Conservation (phyloP, 2,329 filamentous ascomycete genomes). For the Ophiocordyceps unilateralis region DNA sequence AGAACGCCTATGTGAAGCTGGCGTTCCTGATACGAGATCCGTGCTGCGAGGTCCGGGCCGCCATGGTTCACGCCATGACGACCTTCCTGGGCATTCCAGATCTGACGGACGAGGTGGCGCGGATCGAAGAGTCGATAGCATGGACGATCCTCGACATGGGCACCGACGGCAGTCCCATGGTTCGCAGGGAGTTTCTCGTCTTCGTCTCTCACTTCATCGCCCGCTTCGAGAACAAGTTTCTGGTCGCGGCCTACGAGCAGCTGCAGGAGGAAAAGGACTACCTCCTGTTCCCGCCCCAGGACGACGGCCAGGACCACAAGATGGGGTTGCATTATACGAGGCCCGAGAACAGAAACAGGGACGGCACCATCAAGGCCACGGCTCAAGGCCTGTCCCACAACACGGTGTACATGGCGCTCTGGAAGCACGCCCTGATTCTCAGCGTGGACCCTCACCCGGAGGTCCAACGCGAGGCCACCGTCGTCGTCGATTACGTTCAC, state of each 20-base stretch:
- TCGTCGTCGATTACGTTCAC: slow-evolving; percentile 78
- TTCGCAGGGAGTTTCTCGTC: slow-evolving; percentile 80
- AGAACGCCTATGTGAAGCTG: slow-evolving; percentile 67
- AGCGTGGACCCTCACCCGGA: slow-evolving; percentile 91
- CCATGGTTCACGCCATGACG: slow-evolving; percentile 84
- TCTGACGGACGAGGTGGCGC: slow-evolving; percentile 74
- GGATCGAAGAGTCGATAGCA: slow-evolving; percentile 80
- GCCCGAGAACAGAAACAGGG: slow-evolving; percentile 34
- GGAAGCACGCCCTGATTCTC: slow-evolving; percentile 82
- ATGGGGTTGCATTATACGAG: slow-evolving; percentile 46
- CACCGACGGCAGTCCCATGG: slow-evolving; percentile 84
- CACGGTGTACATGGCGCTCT: slow-evolving; percentile 82
- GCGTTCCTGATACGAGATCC: slow-evolving; percentile 68
- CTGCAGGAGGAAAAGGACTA: slow-evolving; percentile 68
- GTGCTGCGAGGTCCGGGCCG: slow-evolving; percentile 80
- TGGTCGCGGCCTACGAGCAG: slow-evolving; percentile 85
- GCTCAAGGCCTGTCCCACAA: slow-evolving; percentile 57
- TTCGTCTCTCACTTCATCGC: slow-evolving; percentile 87
- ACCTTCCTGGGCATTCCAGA: slow-evolving; percentile 90
- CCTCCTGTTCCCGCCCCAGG: slow-evolving; percentile 34
- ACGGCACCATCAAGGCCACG: slow-evolving; percentile 38
- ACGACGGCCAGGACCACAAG: slow-evolving; percentile 40
- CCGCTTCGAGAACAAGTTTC: slow-evolving; percentile 80
- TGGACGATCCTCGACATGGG: slow-evolving; percentile 82
- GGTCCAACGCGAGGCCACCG: slow-evolving; percentile 66